phyloP scores from a whole-genome alignment of 345 rosid genomes.

The Murraya koenigii region DNA sequence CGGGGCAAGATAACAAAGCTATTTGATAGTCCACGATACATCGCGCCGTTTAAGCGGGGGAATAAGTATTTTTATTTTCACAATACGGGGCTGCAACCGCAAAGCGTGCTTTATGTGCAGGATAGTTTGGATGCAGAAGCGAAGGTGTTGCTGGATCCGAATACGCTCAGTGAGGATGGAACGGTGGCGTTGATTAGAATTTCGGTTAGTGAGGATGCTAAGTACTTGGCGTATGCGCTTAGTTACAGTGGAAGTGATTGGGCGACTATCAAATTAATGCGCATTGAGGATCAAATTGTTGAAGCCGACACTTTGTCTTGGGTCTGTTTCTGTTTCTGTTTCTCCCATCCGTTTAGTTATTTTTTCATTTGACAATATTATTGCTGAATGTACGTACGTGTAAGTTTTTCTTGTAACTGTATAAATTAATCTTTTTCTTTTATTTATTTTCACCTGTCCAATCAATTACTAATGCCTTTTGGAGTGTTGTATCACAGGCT shows the following conservation, averaged over 20 bases:
- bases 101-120: conserved; percentile 74
- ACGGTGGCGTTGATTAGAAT: conserved; percentile 59
- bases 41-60: conserved; percentile 61
- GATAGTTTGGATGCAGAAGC: conserved; percentile 69
- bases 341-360: neutral
- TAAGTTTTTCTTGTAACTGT: too few relatives aligned
- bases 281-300: conserved; percentile 55
- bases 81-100: conserved; percentile 89
- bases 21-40: conserved; percentile 83
- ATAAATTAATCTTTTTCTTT: too few relatives aligned
- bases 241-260: conserved; percentile 94
- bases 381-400: too few relatives aligned
- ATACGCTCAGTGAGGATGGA: conserved; percentile 80
- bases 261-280: conserved; percentile 75
- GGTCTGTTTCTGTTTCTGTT: conserved; percentile 50
- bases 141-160: conserved; percentile 84
- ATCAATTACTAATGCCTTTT: neutral
- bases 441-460: too few relatives aligned
- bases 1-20: conserved; percentile 55
- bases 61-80: conserved; percentile 75
- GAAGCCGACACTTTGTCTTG: conserved; percentile 77
- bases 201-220: conserved; percentile 73
- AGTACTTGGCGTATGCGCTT: conserved; percentile 74
- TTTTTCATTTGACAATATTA: neutral
- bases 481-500: conserved; percentile 34